Base-by-base conservation (phyloP, 352 stramenopile species). In the Globisporangium rhizosaccharum region DNA sequence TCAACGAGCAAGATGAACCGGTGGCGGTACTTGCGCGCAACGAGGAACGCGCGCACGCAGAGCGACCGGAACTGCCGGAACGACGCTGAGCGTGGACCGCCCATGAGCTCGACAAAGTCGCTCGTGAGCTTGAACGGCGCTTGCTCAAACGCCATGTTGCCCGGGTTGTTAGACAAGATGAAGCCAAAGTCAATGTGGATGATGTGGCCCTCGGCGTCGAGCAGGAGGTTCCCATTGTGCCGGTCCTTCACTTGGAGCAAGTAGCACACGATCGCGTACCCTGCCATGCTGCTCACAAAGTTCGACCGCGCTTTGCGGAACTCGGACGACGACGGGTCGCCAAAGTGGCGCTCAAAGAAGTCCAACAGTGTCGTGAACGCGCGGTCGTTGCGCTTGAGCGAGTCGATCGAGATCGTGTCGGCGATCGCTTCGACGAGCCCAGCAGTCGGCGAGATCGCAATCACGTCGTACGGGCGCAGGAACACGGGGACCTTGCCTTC, bases 181-280 rank as follows among this genome's bases (percentile, higher is more conserved):
- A 98, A 99, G 37, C 85, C 87, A 69, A 96, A 97, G 72, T 99
- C 96, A 62, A 99, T 99, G 69, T 99, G 96, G 56, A 98, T 96
- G 57, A 99, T 79, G 67, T 98, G 95, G 11, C 96, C 96, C 61
- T 96, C 90, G 30, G 96, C 97, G 63, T 98, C 92, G 2, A 99
- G 64, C 48, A 99, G 66, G 65, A 99, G 96, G 68, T 99, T 99
- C 54, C 96, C 96, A 70, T 99, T 99, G 76, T 99, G 96, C 15
- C 96, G 79, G 67, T 99, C 96, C 76, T 99, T 99, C 64, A 99
- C 87, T 80, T 98, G 94, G 50, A 99, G 82, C 25, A 99, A 62
- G 71, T 98, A 99, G 67, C 90, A 98, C 51, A 99, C 80, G 49
- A 99, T 96, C 55, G 94, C 97, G 73, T 96, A 96, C 5, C 79